Evolutionary conservation across 2,329 filamentous ascomycete genomes (phyloP), one percentile per base, ranked within the genome.

Genomic region (Sclerotinia spermophila): DNA sequence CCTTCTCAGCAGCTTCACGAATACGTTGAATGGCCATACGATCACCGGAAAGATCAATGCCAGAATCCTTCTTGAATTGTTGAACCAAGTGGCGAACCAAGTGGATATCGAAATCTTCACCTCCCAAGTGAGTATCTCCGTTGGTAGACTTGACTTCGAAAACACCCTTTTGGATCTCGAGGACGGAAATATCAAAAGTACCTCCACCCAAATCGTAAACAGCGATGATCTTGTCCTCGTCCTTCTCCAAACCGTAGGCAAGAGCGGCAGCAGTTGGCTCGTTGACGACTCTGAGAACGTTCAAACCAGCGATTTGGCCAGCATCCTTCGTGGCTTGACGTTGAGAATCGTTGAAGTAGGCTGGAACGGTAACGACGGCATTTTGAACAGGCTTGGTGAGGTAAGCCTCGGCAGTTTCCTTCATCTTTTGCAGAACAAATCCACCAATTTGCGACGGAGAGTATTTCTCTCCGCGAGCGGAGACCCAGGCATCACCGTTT

Each of bases 71-170:
- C 92, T 97, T 97, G 89, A 97, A 98, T 81, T 96, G 90, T 82
- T 93, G 87, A 75, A 97, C 93, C 72, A 98, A 87, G 87, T 97
- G 91, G 81, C 94, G 94, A 80, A 97, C 95, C 71, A 98, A 90
- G 79, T 89, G 89, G 80, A 97, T 97, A 81, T 98, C 95, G 80
- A 97, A 98, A 83, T 98, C 95, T 83, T 98, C 95, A 85, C 95
- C 95, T 89, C 95, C 95, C 78, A 98, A 89, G 83, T 98, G 95
- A 75, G 95, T 98, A 82, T 98, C 95, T 90, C 95, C 95, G 83
- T 97, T 97, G 86, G 95, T 98, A 27, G 95, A 97, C 89, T 97
- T 97, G 83, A 98, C 95, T 86, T 97, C 95, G 82, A 98, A 98
- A 70, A 98, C 94, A 82, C 95, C 95, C 83, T 94, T 94, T 85